Evolutionary conservation across 306 rosid genomes (phyloP).

Genomic region (Morella rubra): DNA sequence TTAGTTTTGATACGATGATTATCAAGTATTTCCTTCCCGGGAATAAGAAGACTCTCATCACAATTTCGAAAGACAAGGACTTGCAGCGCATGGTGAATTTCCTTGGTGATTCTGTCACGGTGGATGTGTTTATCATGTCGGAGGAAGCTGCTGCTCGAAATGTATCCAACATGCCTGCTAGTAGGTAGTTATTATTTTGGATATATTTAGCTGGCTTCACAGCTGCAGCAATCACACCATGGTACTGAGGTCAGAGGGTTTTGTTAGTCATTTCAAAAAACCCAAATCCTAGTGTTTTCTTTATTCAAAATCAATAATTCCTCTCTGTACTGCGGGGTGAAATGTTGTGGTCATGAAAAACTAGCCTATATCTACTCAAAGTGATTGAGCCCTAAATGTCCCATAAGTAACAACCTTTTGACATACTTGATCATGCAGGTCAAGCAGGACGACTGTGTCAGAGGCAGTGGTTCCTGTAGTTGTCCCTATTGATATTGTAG

Average conservation of each 20-base stretch:
- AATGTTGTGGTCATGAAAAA: conserved; percentile 14
- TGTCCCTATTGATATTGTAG: conserved; percentile 41
- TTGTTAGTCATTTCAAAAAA: background rate
- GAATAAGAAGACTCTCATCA: conserved; percentile 84
- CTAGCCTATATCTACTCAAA: conserved; percentile 14
- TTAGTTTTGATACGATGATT: conserved; percentile 52
- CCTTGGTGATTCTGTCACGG: conserved; percentile 63
- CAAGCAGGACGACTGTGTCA: conserved; percentile 86
- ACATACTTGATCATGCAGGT: conserved; percentile 52
- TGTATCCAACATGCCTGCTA: conserved; percentile 76
- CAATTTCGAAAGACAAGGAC: conserved; percentile 90
- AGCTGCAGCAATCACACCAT: conserved; percentile 24
- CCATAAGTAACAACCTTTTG: conserved; percentile 27
- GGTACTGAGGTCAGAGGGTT: conserved; percentile 10
- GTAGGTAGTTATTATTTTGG: conserved; percentile 58
- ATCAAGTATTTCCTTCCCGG: conserved; percentile 94
- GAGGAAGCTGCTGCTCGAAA: conserved; percentile 74
- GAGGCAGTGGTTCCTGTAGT: conserved; percentile 70
- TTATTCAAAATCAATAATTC: background rate
- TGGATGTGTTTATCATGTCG: conserved; percentile 63
- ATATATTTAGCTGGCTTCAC: conserved; percentile 12
- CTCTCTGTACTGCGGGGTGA: conserved; percentile 12
- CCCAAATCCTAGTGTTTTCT: conserved; percentile 1
- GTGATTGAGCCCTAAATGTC: conserved; percentile 10
- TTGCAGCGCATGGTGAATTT: conserved; percentile 90